Evolutionary conservation across 306 rosid species (phyloP), one percentile per base, ranked within the genome.

Genomic region (Quercus berberidifolia): DNA sequence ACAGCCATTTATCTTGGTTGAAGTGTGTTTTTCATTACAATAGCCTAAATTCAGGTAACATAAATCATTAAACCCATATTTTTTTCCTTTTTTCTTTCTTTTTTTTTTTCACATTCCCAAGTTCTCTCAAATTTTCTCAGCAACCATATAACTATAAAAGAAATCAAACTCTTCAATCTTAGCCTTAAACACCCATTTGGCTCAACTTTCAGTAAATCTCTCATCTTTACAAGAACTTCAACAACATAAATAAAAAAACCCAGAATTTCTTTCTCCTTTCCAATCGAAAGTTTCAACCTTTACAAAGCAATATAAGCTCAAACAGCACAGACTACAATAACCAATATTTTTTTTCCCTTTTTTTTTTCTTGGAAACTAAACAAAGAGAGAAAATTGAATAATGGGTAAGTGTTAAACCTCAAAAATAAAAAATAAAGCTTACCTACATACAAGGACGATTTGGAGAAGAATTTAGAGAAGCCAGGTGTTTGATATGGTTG

Each of bases 401-500:
- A 64, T 43, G 70, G 20, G 21, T 1, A 28, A 8, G 17, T 35
- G 54, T 14, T 58, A 70, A 83, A 38, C 30, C 73, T 46, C n/a
- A 3, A 60, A 46, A 49, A 26, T 41, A 71, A 43, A 15, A 71
- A 43, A 15, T 41, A 57, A 69, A 28, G 25, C 23, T 55, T 79
- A 91, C 92, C 89, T 21, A 73, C 76, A 67, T 90, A 90, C 1
- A 85, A 82, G 65, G 78, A 46, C 58, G 92, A 77, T 85, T 88
- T 88, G 82, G 97, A 86, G 89, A 80, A 91, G 88, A 88, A 91
- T 82, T 90, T 85, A 76, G 84, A 81, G 23, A 79, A 77, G 56
- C 30, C 74, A 71, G 75, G 58, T 1, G 77, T 38, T 52, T 83
- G 64, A 80, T 33, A 67, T 6, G 91, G 76, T 6, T 73, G 71